Evolutionary conservation across 2,329 filamentous ascomycete species (phyloP), one percentile per base, ranked within the genome.

Genomic region (Phoma herbarum): DNA sequence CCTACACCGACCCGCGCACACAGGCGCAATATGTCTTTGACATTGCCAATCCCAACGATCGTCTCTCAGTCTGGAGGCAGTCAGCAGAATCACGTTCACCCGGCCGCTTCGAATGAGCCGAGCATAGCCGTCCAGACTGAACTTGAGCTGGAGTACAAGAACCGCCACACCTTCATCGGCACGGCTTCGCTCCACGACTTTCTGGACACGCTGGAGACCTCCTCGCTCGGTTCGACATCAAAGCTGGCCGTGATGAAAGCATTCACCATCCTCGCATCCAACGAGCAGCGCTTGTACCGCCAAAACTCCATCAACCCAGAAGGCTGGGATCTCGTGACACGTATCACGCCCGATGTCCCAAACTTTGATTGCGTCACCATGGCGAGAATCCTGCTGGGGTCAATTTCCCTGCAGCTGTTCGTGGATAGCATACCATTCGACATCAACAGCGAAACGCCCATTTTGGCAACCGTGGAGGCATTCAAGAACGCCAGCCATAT

Each of bases 121-220:
- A 31, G 29, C 53, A 57, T 52, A 57, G 12, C 59, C 37, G 47
- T 52, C 2, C 63, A 66, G 26, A 55, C 64, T 43, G 71, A 72
- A 50, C 63, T 63, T 8, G 72, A 74, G 18, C 62, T 73, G 2
- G 68, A 73, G 48, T 74, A 75, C 64, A 70, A 74, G 42, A 67
- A 74, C 52, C 72, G 72, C 28, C 72, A 75, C 61, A 74, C 67
- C 9, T 75, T 74, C 47, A 64, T 75, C 43, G 73, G 73, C 31
- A 72, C 73, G 2, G 70, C 70, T 5, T 75, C 71, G 0, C 62
- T 75, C 0, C 65, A 74, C 56, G 60, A 68, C 51, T 75, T 74
- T 46, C 65, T 75, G 20, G 64, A 69, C 12, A 47, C 65, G 5
- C 67, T 75, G 4, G 71, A 74, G 16, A 56, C 70, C 3, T 61